These are phyloP conservation scores for Apiospora arundinis DNA, from an alignment of 2,329 filamentous ascomycete species.

Conservation along the genomic window DNA sequence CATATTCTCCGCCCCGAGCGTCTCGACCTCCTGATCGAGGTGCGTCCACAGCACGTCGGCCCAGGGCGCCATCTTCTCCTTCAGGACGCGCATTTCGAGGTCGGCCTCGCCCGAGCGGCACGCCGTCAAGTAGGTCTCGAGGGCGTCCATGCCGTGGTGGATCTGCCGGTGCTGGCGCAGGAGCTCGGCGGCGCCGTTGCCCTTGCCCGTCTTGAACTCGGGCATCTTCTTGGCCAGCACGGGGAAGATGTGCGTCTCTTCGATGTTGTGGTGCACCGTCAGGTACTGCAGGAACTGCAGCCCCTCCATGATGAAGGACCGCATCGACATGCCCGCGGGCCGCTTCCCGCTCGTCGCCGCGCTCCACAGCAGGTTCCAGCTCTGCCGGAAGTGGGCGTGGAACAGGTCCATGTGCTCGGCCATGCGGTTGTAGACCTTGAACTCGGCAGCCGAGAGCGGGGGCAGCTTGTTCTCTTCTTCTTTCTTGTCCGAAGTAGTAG, in stretches of 20 bases:
- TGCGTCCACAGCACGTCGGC: conserved; percentile 81
- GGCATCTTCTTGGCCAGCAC: conserved; percentile 79
- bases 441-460: conserved; percentile 70
- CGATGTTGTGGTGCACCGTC: conserved; percentile 80
- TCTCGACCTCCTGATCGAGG: conserved; percentile 82
- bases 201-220: conserved; percentile 62
- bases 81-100: conserved; percentile 64
- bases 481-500: not conserved
- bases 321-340: conserved; percentile 68
- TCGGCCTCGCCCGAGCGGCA: conserved; percentile 69
- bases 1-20: conserved; percentile 87
- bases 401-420: conserved; percentile 74
- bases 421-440: conserved; percentile 73
- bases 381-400: conserved; percentile 77
- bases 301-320: conserved; percentile 71
- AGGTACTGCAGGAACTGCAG: conserved; percentile 75
- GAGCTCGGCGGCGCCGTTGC: conserved; percentile 61
- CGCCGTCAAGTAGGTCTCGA: conserved; percentile 68
- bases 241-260: conserved; percentile 84
- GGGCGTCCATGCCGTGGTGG: conserved; percentile 73
- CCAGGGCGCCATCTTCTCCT: conserved; percentile 77
- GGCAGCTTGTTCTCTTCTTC: conserved; percentile 49
- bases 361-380: conserved; percentile 74
- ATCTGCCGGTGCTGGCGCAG: conserved; percentile 80
- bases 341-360: conserved; percentile 67